These are phyloP conservation scores for Lunularia cruciata DNA, from an alignment of 225 moss, liverwort and hornwort genomes.

Conservation along the genomic window DNA sequence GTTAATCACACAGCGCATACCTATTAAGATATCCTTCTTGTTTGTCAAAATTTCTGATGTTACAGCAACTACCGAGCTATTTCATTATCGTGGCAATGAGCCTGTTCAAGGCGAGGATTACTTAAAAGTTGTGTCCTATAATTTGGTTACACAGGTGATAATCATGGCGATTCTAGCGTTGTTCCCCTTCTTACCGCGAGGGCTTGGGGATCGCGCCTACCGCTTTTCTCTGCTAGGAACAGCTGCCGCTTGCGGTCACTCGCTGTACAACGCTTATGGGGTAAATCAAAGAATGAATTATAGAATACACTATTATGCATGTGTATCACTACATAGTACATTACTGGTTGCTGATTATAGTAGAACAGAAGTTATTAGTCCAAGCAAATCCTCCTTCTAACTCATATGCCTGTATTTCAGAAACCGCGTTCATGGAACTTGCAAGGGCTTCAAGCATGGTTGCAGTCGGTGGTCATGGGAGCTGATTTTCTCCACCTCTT, in stretches of 20 bases:
- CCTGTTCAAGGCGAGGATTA: too few species aligned
- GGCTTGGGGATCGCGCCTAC: conserved; percentile 79
- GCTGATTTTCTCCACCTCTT: conserved; percentile 74
- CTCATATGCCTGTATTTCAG: conserved; percentile 33
- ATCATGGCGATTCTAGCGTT: conserved; percentile 76
- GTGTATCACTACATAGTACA: background rate
- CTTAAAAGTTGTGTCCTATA: too few species aligned
- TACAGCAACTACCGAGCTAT: too few species aligned
- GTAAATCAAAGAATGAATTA: too few species aligned
- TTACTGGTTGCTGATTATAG: background rate
- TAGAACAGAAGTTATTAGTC: background rate
- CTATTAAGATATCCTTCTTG: too few species aligned
- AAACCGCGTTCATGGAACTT: conserved; percentile 76
- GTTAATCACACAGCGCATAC: too few species aligned
- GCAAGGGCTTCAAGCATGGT: conserved; percentile 75
- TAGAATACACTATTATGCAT: background rate
- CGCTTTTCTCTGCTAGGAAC: conserved; percentile 82
- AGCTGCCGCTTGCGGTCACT: conserved; percentile 74
- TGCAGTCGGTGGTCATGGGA: conserved; percentile 69
- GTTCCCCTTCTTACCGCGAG: conserved; percentile 74
- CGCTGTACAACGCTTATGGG: conserved; percentile 69
- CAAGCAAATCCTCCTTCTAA: background rate
- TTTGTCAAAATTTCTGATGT: too few species aligned
- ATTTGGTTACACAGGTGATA: conserved; percentile 57
- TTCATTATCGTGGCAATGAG: too few species aligned